A percentile compares a stretch with the other conserved stretches of the same genome.
These are phyloP conservation scores for Globisporangium radiosum DNA, from an alignment of 352 stramenopile genomes.

Conservation along the genomic window DNA sequence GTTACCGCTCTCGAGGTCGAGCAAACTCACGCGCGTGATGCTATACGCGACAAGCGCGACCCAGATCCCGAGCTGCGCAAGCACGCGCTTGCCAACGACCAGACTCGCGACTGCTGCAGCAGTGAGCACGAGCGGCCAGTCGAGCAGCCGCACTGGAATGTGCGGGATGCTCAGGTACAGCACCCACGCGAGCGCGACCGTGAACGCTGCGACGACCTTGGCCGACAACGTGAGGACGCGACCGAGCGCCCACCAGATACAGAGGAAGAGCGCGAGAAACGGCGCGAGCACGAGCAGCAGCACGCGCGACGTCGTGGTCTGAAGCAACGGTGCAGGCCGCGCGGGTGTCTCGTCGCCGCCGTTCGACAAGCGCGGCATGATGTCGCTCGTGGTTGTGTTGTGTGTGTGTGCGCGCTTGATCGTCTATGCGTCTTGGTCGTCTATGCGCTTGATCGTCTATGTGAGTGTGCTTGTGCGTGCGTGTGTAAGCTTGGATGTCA, in stretches of 20 bases:
- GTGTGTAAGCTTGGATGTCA: too few relatives aligned
- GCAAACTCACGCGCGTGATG: conserved; percentile 33
- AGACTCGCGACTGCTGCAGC: conserved; percentile 15
- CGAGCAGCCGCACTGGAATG: conserved; percentile 35
- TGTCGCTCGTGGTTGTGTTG: background rate
- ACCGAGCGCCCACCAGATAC: conserved; percentile 47
- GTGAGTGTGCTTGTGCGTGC: too few relatives aligned
- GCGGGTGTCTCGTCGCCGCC: background rate
- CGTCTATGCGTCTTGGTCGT: background rate
- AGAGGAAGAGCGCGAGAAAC: conserved; percentile 38
- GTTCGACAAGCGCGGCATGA: background rate
- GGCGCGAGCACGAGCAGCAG: conserved; percentile 35
- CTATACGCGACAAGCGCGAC: conserved; percentile 35
- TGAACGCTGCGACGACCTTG: conserved; percentile 21
- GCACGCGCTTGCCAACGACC: conserved; percentile 5
- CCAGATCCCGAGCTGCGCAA: conserved; percentile 22
- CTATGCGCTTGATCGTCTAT: background rate
- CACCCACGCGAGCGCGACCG: conserved; percentile 27
- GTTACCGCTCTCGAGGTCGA: conserved; percentile 24
- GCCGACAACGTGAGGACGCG: conserved; percentile 39
- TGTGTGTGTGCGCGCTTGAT: background rate
- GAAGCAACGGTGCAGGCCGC: conserved; percentile 8
- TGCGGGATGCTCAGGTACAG: conserved; percentile 50
- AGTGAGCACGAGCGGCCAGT: conserved; percentile 57
- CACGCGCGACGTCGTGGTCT: conserved; percentile 7